phyloP scores from a whole-genome alignment of 495 filamentous ascomycete genomes.

The Endocarpon pusillum region DNA sequence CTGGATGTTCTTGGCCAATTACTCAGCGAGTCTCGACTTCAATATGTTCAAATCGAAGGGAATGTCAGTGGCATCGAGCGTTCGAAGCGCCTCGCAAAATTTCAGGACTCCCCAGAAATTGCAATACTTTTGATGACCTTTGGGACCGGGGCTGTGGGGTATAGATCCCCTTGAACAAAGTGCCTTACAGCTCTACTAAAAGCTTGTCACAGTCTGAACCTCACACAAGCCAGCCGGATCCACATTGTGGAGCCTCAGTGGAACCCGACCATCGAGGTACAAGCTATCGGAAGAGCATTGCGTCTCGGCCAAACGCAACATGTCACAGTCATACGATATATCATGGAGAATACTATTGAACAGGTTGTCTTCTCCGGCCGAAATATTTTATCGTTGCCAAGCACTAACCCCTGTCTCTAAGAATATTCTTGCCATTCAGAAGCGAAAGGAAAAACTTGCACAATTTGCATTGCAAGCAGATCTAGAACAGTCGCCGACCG shows the following conservation, averaged over 20 bases:
- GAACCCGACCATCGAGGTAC: constrained; percentile 17
- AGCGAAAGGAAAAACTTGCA: too few species aligned
- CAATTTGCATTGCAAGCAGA: too few species aligned
- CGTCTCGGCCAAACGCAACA: constrained; percentile 14
- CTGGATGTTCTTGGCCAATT: constrained; percentile 2
- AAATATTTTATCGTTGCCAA: too few species aligned
- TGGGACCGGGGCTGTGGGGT: constrained; percentile 12
- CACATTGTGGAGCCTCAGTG: constrained; percentile 18
- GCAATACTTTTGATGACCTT: constrained; percentile 11
- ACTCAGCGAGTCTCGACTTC: neutral
- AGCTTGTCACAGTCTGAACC: constrained; percentile 7
- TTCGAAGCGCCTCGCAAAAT: constrained; percentile 1
- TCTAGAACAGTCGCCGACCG: too few species aligned
- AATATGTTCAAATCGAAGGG: constrained; percentile 6
- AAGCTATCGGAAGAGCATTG: constrained; percentile 13
- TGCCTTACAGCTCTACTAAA: neutral
- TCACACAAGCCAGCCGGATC: constrained; percentile 12
- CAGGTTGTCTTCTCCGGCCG: constrained; percentile 23
- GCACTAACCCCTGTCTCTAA: too few species aligned
- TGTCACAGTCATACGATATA: constrained; percentile 27
- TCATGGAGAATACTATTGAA: constrained; percentile 29
- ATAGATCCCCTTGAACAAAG: neutral
- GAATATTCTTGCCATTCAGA: too few species aligned
- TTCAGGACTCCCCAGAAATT: constrained; percentile 6
- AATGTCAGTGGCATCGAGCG: constrained; percentile 1